phyloP scores from a whole-genome alignment of 179 eudicot genomes.

The Vitellaria paradoxa region DNA sequence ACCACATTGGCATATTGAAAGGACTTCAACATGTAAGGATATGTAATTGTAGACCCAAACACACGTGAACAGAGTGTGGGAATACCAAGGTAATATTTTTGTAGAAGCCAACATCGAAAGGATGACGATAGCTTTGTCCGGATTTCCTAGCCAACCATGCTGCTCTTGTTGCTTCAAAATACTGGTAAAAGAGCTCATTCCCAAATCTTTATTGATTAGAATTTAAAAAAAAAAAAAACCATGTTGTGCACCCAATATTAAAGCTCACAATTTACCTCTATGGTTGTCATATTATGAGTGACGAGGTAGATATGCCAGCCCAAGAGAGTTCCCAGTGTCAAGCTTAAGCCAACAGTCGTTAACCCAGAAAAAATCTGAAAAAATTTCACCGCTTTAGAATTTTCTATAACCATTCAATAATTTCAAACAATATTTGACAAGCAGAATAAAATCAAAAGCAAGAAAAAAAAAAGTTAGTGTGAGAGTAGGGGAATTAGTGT shows the following conservation, averaged over 20 bases:
- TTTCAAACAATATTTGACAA: not conserved
- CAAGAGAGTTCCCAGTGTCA: conserved; percentile 47
- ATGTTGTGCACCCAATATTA: not conserved
- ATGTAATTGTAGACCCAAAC: not conserved
- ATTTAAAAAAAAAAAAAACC: not conserved
- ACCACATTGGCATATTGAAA: not conserved
- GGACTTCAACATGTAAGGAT: not conserved
- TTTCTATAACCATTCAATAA: not conserved
- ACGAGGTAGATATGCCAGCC: conserved; percentile 62
- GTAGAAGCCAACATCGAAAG: conserved; percentile 53
- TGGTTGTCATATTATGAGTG: conserved; percentile 57
- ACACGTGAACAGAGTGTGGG: conserved; percentile 6
- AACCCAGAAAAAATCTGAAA: conserved; percentile 40
- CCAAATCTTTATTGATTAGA: not conserved
- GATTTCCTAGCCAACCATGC: conserved; percentile 63
- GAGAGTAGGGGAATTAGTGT: no score
- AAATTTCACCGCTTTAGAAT: conserved; percentile 4
- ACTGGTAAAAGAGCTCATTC: conserved; percentile 28
- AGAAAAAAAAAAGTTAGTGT: not conserved
- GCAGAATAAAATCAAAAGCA: not conserved
- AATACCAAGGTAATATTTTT: conserved; percentile 46
- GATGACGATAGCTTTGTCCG: conserved; percentile 55
- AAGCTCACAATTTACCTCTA: conserved; percentile 42
- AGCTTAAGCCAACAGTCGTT: conserved; percentile 30
- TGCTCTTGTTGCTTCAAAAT: conserved; percentile 46